phyloP scores from a whole-genome alignment of 2,329 filamentous ascomycete genomes.

The Fusarium sp. region DNA sequence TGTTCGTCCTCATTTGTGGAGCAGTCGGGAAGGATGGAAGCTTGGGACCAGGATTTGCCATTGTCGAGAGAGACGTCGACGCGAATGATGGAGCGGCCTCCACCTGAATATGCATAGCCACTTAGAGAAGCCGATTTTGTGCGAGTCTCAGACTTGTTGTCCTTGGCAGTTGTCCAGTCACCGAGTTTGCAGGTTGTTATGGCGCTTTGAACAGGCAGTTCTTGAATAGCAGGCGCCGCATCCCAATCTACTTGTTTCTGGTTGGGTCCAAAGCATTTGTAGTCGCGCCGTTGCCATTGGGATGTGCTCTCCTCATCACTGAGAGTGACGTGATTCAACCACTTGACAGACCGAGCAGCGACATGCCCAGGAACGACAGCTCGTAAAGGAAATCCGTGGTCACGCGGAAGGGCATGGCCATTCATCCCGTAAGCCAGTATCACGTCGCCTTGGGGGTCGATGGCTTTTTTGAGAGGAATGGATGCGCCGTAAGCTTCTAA shows the following conservation, averaged over 20 bases:
- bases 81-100: slow-evolving; percentile 75
- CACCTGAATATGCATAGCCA: slow-evolving; percentile 79
- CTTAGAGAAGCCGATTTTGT: slow-evolving; percentile 59
- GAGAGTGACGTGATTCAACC: slow-evolving; percentile 75
- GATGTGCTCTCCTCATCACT: slow-evolving; percentile 76
- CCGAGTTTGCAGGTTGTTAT: slow-evolving; percentile 69
- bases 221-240: slow-evolving; percentile 74
- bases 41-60: slow-evolving; percentile 76
- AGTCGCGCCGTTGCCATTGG: slow-evolving; percentile 77
- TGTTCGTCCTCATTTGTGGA: slow-evolving; percentile 46
- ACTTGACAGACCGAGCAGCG: slow-evolving; percentile 78
- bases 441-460: slow-evolving; percentile 75
- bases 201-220: slow-evolving; percentile 78
- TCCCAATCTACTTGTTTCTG: slow-evolving; percentile 74
- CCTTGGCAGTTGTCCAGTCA: slow-evolving; percentile 49
- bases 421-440: slow-evolving; percentile 79
- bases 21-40: slow-evolving; percentile 69
- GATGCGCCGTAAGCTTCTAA: slow-evolving; percentile 74
- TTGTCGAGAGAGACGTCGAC: slow-evolving; percentile 77
- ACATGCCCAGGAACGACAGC: slow-evolving; percentile 76
- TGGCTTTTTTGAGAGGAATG: slow-evolving; percentile 71
- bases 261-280: slow-evolving; percentile 79
- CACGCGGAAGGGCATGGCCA: slow-evolving; percentile 71
- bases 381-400: slow-evolving; percentile 77
- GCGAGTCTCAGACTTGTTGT: slow-evolving; percentile 4